Evolutionary conservation across 1,284 basidiomycete species (phyloP), one percentile per base, ranked within the genome.

Genomic region (Wallemia ichthyophaga): DNA sequence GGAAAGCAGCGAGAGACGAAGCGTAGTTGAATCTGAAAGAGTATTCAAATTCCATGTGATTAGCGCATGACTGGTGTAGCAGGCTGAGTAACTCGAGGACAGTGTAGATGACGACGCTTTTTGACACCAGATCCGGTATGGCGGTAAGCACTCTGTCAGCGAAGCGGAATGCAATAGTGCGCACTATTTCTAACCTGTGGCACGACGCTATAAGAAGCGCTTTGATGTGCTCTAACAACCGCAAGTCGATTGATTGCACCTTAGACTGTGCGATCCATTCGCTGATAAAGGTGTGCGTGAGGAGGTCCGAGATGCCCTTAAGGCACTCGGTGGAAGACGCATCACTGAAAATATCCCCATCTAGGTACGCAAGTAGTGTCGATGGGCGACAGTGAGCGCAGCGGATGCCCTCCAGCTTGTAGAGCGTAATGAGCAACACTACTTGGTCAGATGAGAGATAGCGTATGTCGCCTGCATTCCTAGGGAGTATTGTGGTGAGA

Each of bases 61-160:
- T 83, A 70, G 96, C 87, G 67, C 88, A 91, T 1, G 84, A 80
- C 58, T 80, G 77, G 60, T 89, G 79, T 63, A 98, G 73, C 15
- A 96, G 74, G 0, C 92, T 95, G 61, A 98, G 74, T 54, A 88
- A 81, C 68, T 98, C 94, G 54, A 98, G 74, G 61, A 96, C 82
- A 26, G 84, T 79, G 64, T 82, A 85, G 3, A 98, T 85, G 31
- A 96, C 76, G 15, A 82, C 76, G 13, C 82, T 77, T 67, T 92
- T 83, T 69, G 91, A 96, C 76, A 96, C 82, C 61, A 98, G 72
- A 7, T 87, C 88, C 0, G 94, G 91, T 71, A 95, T 94, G 1
- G 84, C 85, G n/a, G 80, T 82, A 63, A 96, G 79, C 56, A 98
- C 73, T 37, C 81, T 78, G 69, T 89, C 80, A 25, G 94, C 74